A percentile compares a stretch with the other conserved stretches of the same genome.
phyloP scores from a whole-genome alignment of 1,284 basidiomycete species.

The Coniferiporia sulphurascens region DNA sequence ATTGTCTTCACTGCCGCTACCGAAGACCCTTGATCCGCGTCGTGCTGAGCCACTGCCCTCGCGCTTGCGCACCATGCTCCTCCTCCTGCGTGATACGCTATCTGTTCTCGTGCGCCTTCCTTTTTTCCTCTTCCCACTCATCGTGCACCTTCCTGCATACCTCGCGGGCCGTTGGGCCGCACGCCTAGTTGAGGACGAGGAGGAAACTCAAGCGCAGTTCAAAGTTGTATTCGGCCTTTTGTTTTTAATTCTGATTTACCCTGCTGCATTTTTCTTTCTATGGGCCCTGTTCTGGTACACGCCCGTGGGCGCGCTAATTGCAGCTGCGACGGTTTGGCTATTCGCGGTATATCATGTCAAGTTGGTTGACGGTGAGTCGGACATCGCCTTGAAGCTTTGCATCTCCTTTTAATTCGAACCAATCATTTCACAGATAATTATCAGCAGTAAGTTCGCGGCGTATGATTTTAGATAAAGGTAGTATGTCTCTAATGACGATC shows the following conservation, averaged over 20 bases:
- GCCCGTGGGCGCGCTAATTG: conserved; percentile 45
- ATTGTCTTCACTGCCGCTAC: conserved; percentile 74
- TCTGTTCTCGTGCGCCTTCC: conserved; percentile 69
- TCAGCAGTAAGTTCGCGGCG: conserved; percentile 54
- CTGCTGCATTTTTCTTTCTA: conserved; percentile 74
- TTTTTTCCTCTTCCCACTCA: conserved; percentile 80
- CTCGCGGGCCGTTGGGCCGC: conserved; percentile 73
- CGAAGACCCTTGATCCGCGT: conserved; percentile 74
- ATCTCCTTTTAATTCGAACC: conserved; percentile 22
- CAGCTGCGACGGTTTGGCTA: conserved; percentile 55
- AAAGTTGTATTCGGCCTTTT: conserved; percentile 84
- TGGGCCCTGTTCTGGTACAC: conserved; percentile 79
- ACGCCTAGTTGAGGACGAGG: conserved; percentile 76
- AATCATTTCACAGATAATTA: conserved; percentile 61
- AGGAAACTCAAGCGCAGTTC: conserved; percentile 90
- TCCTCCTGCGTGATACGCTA: conserved; percentile 75
- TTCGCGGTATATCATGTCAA: conserved; percentile 79
- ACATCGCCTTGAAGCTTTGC: background rate
- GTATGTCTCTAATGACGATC: conserved; percentile 17
- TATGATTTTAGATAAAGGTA: conserved; percentile 11
- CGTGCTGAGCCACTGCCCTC: conserved; percentile 70
- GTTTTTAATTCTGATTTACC: conserved; percentile 72
- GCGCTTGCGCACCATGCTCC: conserved; percentile 72
- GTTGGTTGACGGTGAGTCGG: conserved; percentile 61
- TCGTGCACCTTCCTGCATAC: conserved; percentile 83